Evolutionary conservation across 306 rosid species (phyloP), one percentile per base, ranked within the genome.

Genomic region (Trichosanthes cucumerina): DNA sequence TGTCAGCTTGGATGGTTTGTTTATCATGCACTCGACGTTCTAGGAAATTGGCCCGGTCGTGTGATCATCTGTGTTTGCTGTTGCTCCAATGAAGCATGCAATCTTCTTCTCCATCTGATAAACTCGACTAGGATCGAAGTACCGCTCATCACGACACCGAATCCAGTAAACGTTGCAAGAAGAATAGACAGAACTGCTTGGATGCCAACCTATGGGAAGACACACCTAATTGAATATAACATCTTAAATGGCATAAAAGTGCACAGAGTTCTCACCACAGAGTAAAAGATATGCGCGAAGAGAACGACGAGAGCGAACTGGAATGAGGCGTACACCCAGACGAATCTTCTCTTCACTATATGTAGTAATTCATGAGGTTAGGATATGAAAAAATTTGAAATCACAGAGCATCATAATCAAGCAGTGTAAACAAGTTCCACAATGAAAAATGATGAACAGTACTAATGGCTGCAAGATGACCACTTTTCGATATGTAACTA

Each of bases 141-240:
- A 69, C 98, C 99, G 50, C 98, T 92, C 98, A 96, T 89, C 73
- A 92, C 95, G 9, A 91, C 86, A 38, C 99, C 97, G 50, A 92
- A 88, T 52, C 99, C 98, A 9, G 98, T 88, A 87, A 96, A 92
- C 68, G 99, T 88, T 46, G 99, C 97, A 1, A 96, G 97, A 39
- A 96, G 92, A 80, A 96, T 90, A 9, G 98, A 84, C 72, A 92
- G 79, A 83, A 92, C 86, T 79, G 99, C 90, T 82, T 88, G 96
- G 79, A 90, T 86, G 24, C 82, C 80, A 66, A 92, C 89, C 99
- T 96, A 89, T 76, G 10, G 62, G 43, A 9, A 49, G 9, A 34
- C 7, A 28, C 16, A 74, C 39, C 43, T 1, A 31, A 50, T 15
- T 46, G 59, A 80, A 39, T 10, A 74, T 31, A 33, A 31, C 47